Percentiles rank a stretch among this genome's conserved stretches.
Conservation (phyloP, 176 grass and related monocot species). For the Themeda triandra region DNA sequence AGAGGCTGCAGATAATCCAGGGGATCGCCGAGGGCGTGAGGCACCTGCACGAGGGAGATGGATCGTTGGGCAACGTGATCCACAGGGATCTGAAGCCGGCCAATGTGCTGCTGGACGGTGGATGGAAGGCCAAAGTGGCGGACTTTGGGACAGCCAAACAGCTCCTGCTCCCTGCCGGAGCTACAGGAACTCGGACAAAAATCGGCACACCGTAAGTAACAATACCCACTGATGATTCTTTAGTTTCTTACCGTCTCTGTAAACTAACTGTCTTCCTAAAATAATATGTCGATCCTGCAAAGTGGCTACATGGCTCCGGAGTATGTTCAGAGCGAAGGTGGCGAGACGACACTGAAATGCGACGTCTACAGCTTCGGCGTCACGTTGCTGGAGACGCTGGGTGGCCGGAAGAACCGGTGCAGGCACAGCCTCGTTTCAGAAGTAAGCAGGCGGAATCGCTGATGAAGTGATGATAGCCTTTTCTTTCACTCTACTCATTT, state of each 20-base stretch:
- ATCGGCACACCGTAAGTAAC: background rate
- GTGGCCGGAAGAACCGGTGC: background rate
- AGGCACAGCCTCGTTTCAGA: background rate
- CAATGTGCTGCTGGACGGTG: background rate
- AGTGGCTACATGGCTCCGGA: conserved; percentile 14
- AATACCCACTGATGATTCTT: too few relatives aligned
- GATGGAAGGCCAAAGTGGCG: background rate
- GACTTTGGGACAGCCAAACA: background rate
- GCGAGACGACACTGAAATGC: background rate
- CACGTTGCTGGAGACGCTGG: background rate
- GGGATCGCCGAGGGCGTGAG: background rate
- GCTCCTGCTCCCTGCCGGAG: background rate
- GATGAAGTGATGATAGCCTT: too few relatives aligned
- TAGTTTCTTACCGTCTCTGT: too few relatives aligned
- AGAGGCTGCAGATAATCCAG: background rate
- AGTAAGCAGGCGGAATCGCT: too few relatives aligned
- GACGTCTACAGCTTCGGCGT: background rate
- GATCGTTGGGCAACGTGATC: background rate
- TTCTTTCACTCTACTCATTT: too few relatives aligned
- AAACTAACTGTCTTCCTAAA: too few relatives aligned
- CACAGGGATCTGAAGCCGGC: conserved; percentile 10
- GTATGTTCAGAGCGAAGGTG: background rate
- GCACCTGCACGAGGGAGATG: background rate
- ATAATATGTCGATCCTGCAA: too few relatives aligned
- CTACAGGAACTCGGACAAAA: background rate